Base-by-base conservation (phyloP, 192 early-diverging fungal species). In the Endogone sp. region DNA sequence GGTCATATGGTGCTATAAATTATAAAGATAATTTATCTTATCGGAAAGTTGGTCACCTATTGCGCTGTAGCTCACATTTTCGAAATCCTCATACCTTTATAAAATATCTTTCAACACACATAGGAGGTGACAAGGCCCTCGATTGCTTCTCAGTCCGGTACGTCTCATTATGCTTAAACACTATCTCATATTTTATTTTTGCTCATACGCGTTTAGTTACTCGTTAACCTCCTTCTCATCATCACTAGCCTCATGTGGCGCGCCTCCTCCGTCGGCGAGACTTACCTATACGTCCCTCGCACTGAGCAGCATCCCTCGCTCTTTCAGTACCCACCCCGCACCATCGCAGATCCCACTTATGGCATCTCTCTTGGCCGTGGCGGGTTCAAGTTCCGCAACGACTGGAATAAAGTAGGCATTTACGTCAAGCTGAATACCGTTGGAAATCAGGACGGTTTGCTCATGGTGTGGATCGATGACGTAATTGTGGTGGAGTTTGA, bases 141-240 rank as follows among this genome's bases (percentile, higher is more conserved):
- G 75, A 78, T 68, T 88, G 86, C 71, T 84, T 85, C 66, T 88
- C 86, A 3, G 80, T 80, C 1, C 73, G 82, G 55, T 83, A 75
- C 65, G 81, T 82, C 72, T 60, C 61, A n/a, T n/a, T n/a, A n/a
- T n/a, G 64, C 24, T 24, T 79, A 79, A 22, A 56, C n/a, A n/a
- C n/a, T n/a, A n/a, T n/a, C n/a, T 66, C 27, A 63, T 25, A 66
- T 20, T n/a, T 26, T 9, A 30, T 68, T 23, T 3, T 27, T 9
- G 2, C 10, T 6, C 58, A 56, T 26, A 67, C 9, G 6, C 56
- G 23, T 26, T 72, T 13, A 4, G 37, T 4, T 44, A 8, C 37
- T 8, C 37, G 37, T 13, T 13, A 44, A 44, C 22, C 73, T 27
- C 26, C n/a, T 54, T 23, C 27, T 65, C 23, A 28, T 67, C 25